Evolutionary conservation across 2,329 filamentous ascomycete species (phyloP), one percentile per base, ranked within the genome.

Genomic region (Alternaria consortialis): DNA sequence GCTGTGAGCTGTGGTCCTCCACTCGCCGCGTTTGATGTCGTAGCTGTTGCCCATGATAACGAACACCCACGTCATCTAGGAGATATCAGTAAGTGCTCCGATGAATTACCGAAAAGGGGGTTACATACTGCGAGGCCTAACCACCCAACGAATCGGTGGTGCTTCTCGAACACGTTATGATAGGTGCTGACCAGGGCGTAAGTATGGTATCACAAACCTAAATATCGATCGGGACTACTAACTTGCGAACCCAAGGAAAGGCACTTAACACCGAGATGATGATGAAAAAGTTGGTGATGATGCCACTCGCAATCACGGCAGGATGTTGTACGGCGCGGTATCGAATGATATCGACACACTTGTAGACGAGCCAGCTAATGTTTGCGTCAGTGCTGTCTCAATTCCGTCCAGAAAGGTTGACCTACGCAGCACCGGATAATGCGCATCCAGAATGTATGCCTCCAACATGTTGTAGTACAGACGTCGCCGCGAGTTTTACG

Each of bases 191-290:
- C 9, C 7, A 9, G 31, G 17, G 3, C 2, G 56, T 75, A 61
- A 75, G 65, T 60, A 37, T 53, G 59, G 42, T 42, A 8, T 20
- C 11, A 46, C 15, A 25, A 37, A 56, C 6, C 7, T 23, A 9
- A 36, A 51, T 8, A 13, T 12, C n/a, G n/a, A 31, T 32, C 27
- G 32, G n/a, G 13, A 17, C 29, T 23, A 71, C 69, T 65, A 25
- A 77, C 74, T 77, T 77, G 56, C 75, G 74, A 44, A 77, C 71
- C 74, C 74, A 77, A 15, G 75, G 75, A 54, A 77, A 74, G 1
- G 75, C 75, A 34, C 74, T 77, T 23, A 76, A 50, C 31, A 77
- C 72, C 8, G 75, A 77, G n/a, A 77, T 70, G 25, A 77, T 72
- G 44, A 77, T 77, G 53, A 77, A 72, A 2, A 75, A 52, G 34